These are phyloP conservation scores for Lentinula guzmanii DNA, from an alignment of 768 basidiomycete genomes.

Conservation along the genomic window DNA sequence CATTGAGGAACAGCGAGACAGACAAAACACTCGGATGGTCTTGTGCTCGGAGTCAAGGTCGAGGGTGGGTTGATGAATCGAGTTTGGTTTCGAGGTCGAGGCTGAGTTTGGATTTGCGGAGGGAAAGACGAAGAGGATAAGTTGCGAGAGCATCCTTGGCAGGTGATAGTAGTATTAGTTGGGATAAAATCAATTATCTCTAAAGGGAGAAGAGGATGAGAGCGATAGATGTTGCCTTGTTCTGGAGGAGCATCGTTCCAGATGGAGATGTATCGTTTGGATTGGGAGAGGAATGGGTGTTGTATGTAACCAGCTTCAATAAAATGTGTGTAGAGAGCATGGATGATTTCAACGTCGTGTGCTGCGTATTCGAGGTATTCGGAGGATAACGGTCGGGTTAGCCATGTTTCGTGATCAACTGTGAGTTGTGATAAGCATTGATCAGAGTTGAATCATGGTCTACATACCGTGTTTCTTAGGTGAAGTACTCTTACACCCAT, in stretches of 20 bases:
- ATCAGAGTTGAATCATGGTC: neutral
- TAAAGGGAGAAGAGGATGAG: neutral
- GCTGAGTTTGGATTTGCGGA: no score
- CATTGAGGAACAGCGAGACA: neutral
- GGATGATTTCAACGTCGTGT: slow-evolving; percentile 34
- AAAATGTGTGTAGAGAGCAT: slow-evolving; percentile 28
- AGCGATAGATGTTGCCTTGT: slow-evolving; percentile 1
- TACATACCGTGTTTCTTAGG: neutral
- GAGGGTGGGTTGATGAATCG: no score
- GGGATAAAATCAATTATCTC: neutral
- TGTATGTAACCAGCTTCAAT: neutral
- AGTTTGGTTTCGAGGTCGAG: no score
- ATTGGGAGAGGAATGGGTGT: neutral
- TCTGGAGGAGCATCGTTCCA: neutral
- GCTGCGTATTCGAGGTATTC: slow-evolving; percentile 34
- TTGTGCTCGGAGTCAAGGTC: no score
- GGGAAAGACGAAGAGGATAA: neutral
- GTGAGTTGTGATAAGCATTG: neutral
- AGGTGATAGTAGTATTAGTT: neutral
- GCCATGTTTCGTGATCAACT: slow-evolving; percentile 22
- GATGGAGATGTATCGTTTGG: neutral
- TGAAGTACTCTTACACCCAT: neutral
- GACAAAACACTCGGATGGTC: neutral
- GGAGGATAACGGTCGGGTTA: slow-evolving; percentile 27
- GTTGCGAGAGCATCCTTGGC: neutral